These are phyloP conservation scores for Laguncularia racemosa DNA, from an alignment of 345 rosid genomes.

Conservation along the genomic window DNA sequence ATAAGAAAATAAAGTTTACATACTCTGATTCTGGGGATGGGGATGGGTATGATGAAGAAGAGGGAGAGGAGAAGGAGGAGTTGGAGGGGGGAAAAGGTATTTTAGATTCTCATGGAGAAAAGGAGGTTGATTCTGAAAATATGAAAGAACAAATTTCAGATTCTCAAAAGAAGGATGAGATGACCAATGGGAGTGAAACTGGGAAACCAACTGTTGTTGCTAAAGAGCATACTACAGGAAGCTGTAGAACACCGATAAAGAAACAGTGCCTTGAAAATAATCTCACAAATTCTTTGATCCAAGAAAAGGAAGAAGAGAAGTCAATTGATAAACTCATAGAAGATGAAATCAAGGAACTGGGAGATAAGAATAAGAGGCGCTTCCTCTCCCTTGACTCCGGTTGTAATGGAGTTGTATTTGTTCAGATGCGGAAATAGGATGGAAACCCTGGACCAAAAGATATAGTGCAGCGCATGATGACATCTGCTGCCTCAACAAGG, in stretches of 20 bases:
- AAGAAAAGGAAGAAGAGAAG: conserved; percentile 37
- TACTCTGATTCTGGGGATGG: conserved; percentile 48
- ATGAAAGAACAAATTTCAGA: conserved; percentile 20
- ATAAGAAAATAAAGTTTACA: conserved; percentile 75
- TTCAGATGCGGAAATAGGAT: conserved; percentile 87
- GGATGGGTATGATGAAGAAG: conserved; percentile 30
- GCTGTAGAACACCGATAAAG: conserved; percentile 49
- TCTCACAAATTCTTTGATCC: conserved; percentile 20
- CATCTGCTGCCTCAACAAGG: conserved; percentile 68
- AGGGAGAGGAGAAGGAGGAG: conserved; percentile 19
- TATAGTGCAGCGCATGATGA: conserved; percentile 81
- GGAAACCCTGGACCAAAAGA: conserved; percentile 84
- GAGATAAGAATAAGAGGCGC: conserved; percentile 91
- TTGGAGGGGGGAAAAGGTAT: conserved; percentile 18
- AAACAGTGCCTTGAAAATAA: conserved; percentile 48
- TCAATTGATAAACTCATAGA: conserved; percentile 90
- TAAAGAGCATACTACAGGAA: conserved; percentile 21
- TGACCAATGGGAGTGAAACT: conserved; percentile 13
- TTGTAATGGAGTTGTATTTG: conserved; percentile 77
- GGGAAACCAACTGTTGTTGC: conserved; percentile 19
- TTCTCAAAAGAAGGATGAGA: conserved; percentile 17
- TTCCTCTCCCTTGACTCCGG: conserved; percentile 84
- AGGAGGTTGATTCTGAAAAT: conserved; percentile 22
- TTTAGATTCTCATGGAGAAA: conserved; percentile 10
- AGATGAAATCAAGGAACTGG: conserved; percentile 84